Evolutionary conservation across 352 stramenopile species (phyloP).

Genomic region (Phytopythium helicoides): DNA sequence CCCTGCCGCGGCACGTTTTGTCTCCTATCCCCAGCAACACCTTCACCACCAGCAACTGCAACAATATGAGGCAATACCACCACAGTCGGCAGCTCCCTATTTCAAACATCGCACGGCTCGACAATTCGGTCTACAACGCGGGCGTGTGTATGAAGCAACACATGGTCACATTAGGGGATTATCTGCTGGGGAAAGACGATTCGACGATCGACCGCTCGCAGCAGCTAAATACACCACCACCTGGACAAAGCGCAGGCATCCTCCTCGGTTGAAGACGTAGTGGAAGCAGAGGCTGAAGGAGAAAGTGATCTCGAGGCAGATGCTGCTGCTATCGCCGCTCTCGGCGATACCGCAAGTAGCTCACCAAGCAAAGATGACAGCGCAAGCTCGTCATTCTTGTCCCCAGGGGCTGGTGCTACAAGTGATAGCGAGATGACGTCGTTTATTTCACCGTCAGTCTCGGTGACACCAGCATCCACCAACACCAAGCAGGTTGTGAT

Average conservation of each 20-base stretch:
- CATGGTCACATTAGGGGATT: too few relatives aligned
- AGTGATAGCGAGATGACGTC: conserved; percentile 25
- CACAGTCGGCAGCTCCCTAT: too few relatives aligned
- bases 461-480: background rate
- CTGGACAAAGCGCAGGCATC: background rate
- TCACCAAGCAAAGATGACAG: conserved; percentile 3
- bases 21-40: background rate
- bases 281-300: background rate
- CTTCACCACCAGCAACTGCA: too few relatives aligned
- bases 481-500: conserved; percentile 6
- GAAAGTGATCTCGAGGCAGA: conserved; percentile 9
- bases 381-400: conserved; percentile 8
- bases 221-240: too few relatives aligned
- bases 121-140: too few relatives aligned
- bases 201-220: conserved; percentile 8
- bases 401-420: background rate
- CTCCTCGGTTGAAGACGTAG: background rate
- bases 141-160: too few relatives aligned
- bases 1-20: background rate
- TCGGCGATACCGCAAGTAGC: conserved; percentile 7
- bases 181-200: conserved; percentile 14
- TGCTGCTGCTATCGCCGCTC: conserved; percentile 19
- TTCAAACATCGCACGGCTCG: too few relatives aligned
- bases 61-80: conserved; percentile 11
- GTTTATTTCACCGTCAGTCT: conserved; percentile 36